Conservation (phyloP, 148 eudicot genomes). For the Vaccinium myrtillus region DNA sequence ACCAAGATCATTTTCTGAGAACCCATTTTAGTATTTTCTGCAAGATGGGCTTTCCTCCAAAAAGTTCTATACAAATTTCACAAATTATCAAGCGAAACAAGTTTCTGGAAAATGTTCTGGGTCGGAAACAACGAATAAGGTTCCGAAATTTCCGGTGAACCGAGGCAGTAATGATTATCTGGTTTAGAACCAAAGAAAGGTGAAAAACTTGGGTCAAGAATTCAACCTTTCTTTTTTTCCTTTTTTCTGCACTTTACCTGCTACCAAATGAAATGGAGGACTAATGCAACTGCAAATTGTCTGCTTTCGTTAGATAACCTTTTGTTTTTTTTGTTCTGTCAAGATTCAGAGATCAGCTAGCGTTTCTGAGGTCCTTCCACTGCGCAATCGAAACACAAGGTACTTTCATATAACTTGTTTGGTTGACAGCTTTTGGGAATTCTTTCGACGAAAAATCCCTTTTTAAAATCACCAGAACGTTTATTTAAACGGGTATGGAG, state of each 20-base stretch:
- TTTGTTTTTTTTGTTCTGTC: conserved; percentile 5
- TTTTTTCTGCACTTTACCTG: background rate
- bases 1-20: too few relatives aligned
- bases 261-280: background rate
- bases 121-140: background rate
- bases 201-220: background rate
- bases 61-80: background rate
- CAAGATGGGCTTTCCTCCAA: background rate
- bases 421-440: background rate
- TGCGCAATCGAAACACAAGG: conserved; percentile 59
- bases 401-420: conserved; percentile 11
- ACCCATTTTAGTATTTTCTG: too few relatives aligned
- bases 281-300: background rate
- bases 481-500: too few relatives aligned
- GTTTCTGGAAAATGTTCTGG: background rate
- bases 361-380: conserved; percentile 54
- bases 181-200: background rate
- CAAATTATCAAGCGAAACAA: background rate
- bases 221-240: background rate
- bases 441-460: background rate
- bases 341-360: conserved; percentile 58
- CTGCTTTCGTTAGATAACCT: background rate
- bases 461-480: background rate
- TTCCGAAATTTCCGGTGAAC: background rate
- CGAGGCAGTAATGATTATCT: background rate